Conservation (phyloP, 2,329 filamentous ascomycete species). For the Fusarium fracticaudum region DNA sequence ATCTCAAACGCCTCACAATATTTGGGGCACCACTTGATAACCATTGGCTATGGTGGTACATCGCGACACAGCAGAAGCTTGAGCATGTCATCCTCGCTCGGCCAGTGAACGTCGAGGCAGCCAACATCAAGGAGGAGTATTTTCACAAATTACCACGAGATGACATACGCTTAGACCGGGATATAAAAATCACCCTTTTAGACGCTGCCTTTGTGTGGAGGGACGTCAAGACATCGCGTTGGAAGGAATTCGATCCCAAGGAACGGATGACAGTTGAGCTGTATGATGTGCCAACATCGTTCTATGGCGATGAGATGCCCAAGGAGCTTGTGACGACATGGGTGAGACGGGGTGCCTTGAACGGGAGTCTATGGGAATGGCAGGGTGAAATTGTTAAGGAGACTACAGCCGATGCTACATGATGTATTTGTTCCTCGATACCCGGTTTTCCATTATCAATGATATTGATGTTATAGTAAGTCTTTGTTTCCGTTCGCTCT, state of each 20-base stretch:
- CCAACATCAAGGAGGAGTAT: constrained; percentile 55
- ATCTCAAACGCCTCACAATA: constrained; percentile 54
- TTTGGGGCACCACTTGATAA: constrained; percentile 52
- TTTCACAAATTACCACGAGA: constrained; percentile 48
- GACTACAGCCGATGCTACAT: background rate
- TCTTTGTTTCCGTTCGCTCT: background rate
- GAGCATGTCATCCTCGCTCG: constrained; percentile 56
- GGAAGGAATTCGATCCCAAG: constrained; percentile 50
- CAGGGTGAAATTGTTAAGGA: constrained; percentile 33
- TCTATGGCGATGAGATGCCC: constrained; percentile 51
- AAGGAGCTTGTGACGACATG: constrained; percentile 52
- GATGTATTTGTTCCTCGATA: background rate
- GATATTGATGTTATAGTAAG: background rate
- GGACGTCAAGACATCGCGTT: constrained; percentile 41
- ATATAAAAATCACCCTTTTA: constrained; percentile 47
- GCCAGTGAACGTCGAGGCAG: constrained; percentile 45
- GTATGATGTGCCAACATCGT: constrained; percentile 52
- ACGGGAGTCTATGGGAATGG: constrained; percentile 54
- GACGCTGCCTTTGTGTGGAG: constrained; percentile 41
- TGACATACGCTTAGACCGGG: constrained; percentile 39
- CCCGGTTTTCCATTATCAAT: background rate
- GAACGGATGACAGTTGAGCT: constrained; percentile 51
- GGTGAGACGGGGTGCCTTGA: constrained; percentile 52
- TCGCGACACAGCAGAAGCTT: constrained; percentile 50
- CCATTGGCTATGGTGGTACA: constrained; percentile 51